phyloP scores from a whole-genome alignment of 768 basidiomycete species.

The Auriscalpium vulgare region DNA sequence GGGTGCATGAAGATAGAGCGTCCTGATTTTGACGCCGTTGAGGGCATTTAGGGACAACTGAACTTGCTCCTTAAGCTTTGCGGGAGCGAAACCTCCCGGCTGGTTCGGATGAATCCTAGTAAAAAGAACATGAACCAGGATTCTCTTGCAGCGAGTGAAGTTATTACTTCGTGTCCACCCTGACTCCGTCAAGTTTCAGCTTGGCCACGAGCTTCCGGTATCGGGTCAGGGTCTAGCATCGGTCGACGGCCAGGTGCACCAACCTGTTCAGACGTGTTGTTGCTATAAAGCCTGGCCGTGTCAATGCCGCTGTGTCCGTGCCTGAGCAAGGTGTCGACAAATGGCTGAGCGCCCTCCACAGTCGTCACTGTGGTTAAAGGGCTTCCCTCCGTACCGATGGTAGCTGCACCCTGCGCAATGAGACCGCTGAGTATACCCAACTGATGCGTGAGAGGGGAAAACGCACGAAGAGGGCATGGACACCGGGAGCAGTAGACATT shows the following conservation, averaged over 20 bases:
- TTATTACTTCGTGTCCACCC: slow-evolving; percentile 31
- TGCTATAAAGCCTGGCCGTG: slow-evolving; percentile 8
- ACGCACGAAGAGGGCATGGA: too few relatives aligned
- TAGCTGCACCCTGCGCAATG: slow-evolving; percentile 11
- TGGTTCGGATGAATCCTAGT: slow-evolving; percentile 4
- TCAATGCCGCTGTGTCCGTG: slow-evolving; percentile 14
- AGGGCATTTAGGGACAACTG: not conserved
- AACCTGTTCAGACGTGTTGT: slow-evolving; percentile 18
- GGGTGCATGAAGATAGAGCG: slow-evolving; percentile 22
- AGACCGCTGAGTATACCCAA: too few relatives aligned
- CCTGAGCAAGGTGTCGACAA: slow-evolving; percentile 13
- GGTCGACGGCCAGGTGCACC: not conserved
- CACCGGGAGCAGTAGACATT: too few relatives aligned
- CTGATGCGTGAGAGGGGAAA: too few relatives aligned
- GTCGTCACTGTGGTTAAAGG: slow-evolving; percentile 9
- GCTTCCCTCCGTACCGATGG: slow-evolving; percentile 11
- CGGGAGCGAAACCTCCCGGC: slow-evolving; percentile 1
- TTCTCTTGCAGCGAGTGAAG: not conserved
- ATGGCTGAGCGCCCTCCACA: slow-evolving; percentile 13
- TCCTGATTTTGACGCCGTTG: not conserved
- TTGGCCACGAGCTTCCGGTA: not conserved
- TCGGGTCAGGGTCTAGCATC: not conserved
- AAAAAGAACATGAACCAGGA: not conserved
- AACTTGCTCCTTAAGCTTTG: slow-evolving; percentile 1
- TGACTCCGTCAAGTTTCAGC: slow-evolving; percentile 24